These are phyloP conservation scores for Mycena leptocephala DNA, from an alignment of 768 basidiomycete species.

Conservation along the genomic window DNA sequence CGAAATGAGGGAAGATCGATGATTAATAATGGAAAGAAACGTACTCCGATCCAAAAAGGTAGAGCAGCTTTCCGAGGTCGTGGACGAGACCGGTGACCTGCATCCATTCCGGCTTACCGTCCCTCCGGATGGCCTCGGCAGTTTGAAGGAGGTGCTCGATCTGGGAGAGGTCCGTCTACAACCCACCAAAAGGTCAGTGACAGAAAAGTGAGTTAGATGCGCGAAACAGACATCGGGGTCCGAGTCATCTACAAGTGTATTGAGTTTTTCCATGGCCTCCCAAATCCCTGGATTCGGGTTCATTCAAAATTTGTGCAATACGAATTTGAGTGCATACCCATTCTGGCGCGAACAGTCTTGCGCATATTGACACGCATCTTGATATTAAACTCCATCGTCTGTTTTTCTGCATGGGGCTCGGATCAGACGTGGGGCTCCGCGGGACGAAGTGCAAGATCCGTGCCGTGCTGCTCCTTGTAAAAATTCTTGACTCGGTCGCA, in stretches of 20 bases:
- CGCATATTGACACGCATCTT: conserved; percentile 84
- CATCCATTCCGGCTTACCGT: conserved; percentile 95
- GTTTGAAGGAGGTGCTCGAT: conserved; percentile 94
- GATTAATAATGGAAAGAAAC: neutral
- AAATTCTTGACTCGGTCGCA: conserved; percentile 86
- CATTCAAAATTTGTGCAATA: neutral
- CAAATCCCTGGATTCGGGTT: conserved; percentile 62
- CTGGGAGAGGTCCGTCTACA: conserved; percentile 83
- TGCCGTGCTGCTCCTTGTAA: conserved; percentile 87
- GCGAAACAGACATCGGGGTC: conserved; percentile 83
- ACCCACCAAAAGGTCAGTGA: neutral
- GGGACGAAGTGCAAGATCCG: conserved; percentile 26
- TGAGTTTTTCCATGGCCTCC: conserved; percentile 91
- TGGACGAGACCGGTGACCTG: conserved; percentile 79
- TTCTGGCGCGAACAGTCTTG: conserved; percentile 75
- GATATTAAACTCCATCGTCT: conserved; percentile 90
- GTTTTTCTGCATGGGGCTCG: conserved; percentile 72
- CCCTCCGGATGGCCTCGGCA: conserved; percentile 89
- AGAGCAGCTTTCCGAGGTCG: conserved; percentile 85
- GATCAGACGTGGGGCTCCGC: neutral
- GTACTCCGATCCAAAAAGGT: conserved; percentile 82
- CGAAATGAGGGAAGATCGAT: neutral
- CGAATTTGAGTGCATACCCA: conserved; percentile 59
- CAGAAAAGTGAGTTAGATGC: neutral
- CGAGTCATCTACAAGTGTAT: conserved; percentile 91